Base-by-base conservation (phyloP, 306 rosid genomes). In the Prunus fruticosa region DNA sequence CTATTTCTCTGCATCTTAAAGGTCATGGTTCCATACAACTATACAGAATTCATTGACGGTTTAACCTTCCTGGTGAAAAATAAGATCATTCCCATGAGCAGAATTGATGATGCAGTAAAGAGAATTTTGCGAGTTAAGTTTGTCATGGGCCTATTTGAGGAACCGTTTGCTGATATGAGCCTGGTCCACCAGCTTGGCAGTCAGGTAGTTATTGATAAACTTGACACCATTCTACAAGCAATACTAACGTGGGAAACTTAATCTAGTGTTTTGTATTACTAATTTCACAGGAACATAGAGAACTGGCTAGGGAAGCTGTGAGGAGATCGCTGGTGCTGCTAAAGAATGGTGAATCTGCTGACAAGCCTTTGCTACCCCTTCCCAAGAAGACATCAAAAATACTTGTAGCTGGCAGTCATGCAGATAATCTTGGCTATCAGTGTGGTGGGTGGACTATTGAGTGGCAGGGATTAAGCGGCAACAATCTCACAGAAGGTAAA, bases 361-460 rank as follows among this genome's bases (percentile, higher is more conserved):
- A 81, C 3, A 32, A 64, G 61, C 82, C 81, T 11, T 8, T 84
- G 30, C 57, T 84, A 6, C 85, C 87, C 5, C 83, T 84, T 58
- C 77, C 80, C 13, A 84, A 81, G 67, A 84, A 73, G 63, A 47
- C 78, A 2, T 30, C 46, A 18, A 84, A 84, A 60, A 77, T 84
- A 34, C 80, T 84, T 23, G 85, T 84, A 9, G 82, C 81, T 3
- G 87, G 85, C 2, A 73, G 68, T 69, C 87, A 84, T 74, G 87
- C 87, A 22, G 51, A 84, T 46, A 78, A 84, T 74, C 77, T 84
- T 65, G 87, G 87, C 6, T 45, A 64, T 64, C 87, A 81, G 65
- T 84, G 85, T 43, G 87, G 85, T 15, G 87, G 87, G 61, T 84
- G 87, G 87, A 84, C 87, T 13, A 81, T 81, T 2, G 80, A 77